A percentile compares a stretch with the other conserved stretches of the same genome.
These are phyloP conservation scores for Phtheirospermum japonicum DNA, from an alignment of 257 asterid species.

Conservation along the genomic window DNA sequence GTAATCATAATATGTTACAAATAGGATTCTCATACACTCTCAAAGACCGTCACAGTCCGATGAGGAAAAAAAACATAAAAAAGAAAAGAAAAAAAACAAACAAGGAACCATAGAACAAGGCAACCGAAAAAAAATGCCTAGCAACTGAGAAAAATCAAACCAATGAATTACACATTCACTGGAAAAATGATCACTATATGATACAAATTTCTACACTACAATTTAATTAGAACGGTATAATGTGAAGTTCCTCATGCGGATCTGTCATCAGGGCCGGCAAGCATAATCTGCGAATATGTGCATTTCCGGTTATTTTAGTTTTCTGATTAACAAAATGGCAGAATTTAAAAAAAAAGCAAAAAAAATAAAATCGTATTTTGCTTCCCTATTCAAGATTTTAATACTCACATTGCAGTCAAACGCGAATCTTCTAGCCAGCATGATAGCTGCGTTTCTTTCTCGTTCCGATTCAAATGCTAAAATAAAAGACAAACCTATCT, in stretches of 20 bases:
- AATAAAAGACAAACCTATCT: conserved; percentile 59
- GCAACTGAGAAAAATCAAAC: conserved; percentile 32
- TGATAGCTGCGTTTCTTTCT: conserved; percentile 93
- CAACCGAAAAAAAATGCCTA: conserved; percentile 45
- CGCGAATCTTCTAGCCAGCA: conserved; percentile 94
- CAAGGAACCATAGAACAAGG: conserved; percentile 35
- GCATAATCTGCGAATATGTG: conserved; percentile 51
- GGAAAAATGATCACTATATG: conserved; percentile 6
- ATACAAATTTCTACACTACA: conserved; percentile 23
- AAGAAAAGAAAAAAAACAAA: conserved; percentile 14
- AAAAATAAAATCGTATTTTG: neutral
- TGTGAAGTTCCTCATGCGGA: conserved; percentile 44
- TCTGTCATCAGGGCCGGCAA: conserved; percentile 79
- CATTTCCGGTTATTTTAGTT: neutral
- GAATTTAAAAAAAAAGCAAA: no score
- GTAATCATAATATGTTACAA: no score
- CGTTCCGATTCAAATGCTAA: conserved; percentile 88
- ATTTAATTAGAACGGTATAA: neutral
- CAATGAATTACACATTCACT: conserved; percentile 31
- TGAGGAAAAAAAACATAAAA: conserved; percentile 18
- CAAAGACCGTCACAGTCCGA: no score
- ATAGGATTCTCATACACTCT: no score
- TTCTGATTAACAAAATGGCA: neutral
- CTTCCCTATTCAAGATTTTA: conserved; percentile 3
- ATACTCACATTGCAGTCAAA: conserved; percentile 89